Evolutionary conservation across 495 filamentous ascomycete species (phyloP).

Genomic region (Penicillium goetzii): DNA sequence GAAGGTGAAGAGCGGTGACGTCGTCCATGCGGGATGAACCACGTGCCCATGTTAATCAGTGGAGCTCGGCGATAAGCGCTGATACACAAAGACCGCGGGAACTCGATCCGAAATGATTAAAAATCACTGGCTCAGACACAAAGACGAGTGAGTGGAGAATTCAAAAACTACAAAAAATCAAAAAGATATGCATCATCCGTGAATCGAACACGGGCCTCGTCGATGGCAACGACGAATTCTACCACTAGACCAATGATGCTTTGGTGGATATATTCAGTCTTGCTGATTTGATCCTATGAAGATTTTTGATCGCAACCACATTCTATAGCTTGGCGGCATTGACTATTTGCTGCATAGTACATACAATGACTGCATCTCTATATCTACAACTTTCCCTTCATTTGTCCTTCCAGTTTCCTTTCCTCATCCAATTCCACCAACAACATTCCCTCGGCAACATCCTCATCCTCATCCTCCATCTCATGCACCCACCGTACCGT

Average conservation of each 20-base stretch:
- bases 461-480: constrained; percentile 59
- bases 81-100: constrained; percentile 8
- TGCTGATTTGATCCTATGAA: neutral
- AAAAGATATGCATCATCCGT: constrained; percentile 52
- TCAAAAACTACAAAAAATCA: neutral
- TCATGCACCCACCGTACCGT: constrained; percentile 58
- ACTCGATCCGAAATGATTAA: neutral
- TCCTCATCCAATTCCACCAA: constrained; percentile 51
- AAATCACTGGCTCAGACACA: neutral
- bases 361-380: neutral
- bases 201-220: constrained; percentile 64
- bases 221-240: constrained; percentile 65
- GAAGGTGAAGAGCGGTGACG: constrained; percentile 22
- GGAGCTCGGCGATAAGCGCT: constrained; percentile 7
- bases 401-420: constrained; percentile 30
- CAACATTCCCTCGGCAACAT: constrained; percentile 61
- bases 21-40: constrained; percentile 13
- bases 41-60: constrained; percentile 19
- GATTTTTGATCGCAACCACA: neutral
- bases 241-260: constrained; percentile 63
- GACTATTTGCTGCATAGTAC: neutral
- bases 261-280: neutral
- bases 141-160: neutral
- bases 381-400: constrained; percentile 25
- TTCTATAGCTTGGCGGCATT: neutral